A percentile compares a stretch with the other conserved stretches of the same genome.
Conservation (phyloP, 78 protist genomes). For the Dictyostelium purpureum region DNA sequence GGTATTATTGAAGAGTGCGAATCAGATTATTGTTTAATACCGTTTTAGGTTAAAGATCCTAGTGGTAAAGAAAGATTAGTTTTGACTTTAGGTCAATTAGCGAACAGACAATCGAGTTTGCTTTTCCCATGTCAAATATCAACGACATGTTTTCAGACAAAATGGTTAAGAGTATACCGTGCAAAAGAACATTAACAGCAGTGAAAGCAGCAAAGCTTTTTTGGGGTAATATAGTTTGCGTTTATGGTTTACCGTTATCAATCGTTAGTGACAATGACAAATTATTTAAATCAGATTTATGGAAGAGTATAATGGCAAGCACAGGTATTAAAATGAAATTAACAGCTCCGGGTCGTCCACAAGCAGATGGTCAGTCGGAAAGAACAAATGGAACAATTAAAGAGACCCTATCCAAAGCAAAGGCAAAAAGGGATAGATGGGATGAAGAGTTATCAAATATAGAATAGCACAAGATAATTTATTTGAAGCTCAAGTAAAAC, state of each 20-base stretch:
- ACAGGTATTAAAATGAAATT: too few species aligned
- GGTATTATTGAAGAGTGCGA: neutral
- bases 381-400: too few species aligned
- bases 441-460: too few species aligned
- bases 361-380: too few species aligned
- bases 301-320: too few species aligned
- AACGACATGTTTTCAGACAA: too few species aligned
- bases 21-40: neutral
- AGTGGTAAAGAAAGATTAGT: neutral
- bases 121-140: neutral
- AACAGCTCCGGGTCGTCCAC: too few species aligned
- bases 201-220: neutral
- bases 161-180: neutral
- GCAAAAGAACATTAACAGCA: neutral
- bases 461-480: too few species aligned
- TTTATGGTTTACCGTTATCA: neutral
- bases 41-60: neutral
- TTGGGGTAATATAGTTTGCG: neutral
- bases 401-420: too few species aligned
- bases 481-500: too few species aligned
- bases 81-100: neutral
- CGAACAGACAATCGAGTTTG: neutral
- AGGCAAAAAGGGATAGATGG: too few species aligned
- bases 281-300: constrained; percentile 9
- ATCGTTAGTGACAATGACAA: constrained; percentile 23